Base-by-base conservation (phyloP, 2,329 filamentous ascomycete species). In the Shiraia bambusicola region DNA sequence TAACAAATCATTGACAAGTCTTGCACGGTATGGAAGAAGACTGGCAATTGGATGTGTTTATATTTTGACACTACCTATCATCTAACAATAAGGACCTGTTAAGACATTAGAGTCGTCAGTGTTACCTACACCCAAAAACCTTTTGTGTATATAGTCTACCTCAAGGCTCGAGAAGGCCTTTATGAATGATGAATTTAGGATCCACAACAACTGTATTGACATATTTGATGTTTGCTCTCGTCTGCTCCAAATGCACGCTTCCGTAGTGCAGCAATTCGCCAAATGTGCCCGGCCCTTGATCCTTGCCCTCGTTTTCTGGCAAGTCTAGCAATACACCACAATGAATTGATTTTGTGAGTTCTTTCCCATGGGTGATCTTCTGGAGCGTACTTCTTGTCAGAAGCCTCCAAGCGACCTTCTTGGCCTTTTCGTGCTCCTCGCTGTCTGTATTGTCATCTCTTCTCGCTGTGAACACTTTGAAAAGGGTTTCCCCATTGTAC, bases 361-460 rank as follows among this genome's bases (percentile, higher is more conserved):
- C 49, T 38, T 65, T 63, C 0, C 59, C 67, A 44, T 68, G 67
- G 1, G 60, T 63, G n/a, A 71, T 59, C 41, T 71, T 71, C 47
- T 69, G 56, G 57, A 67, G 54, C 3, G 53, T 54, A 3, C 59
- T 57, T 29, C 56, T 52, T 9, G 67, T 58, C 31, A 71, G 47
- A 28, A 68, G 25, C 5, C 49, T 50, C 61, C 65, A 69, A 7
- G 37, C 40, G 0, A 56, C 29, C 28, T 59, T 41, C 31, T 67
- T 55, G 6, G 62, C 65, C 17, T 44, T 52, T 40, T 63, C 58
- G 28, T 61, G 63, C 13, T 54, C 52, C 24, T 61, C 44, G 9
- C 49, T 58, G 14, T 58, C 45, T 2, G 49, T 40, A 38, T 63
- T 54, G 2, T 50, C 55, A 38, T 59, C 56, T 3, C 49, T 38